Base-by-base conservation (phyloP, 805 yeast species). In the Wickerhamomyces ciferrii region DNA sequence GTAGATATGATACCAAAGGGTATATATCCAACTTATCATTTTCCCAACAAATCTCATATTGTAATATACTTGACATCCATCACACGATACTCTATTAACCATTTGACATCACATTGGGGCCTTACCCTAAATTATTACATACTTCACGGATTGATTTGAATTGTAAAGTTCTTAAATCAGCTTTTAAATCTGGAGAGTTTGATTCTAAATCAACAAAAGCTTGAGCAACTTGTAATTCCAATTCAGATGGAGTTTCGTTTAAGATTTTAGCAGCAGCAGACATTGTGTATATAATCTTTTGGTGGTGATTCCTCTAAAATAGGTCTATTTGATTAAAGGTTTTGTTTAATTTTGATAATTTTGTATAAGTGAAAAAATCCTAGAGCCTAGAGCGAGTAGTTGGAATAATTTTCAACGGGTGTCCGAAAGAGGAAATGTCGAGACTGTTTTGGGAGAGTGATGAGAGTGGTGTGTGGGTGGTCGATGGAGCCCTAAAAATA, bases 221-320 rank as follows among this genome's bases (percentile, higher is more conserved):
- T 81, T 92, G 97, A 69, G 97, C 97, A 72, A 94, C 96, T 81
- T 92, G 96, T 77, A 94, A 87, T 83, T 94, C 99, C 77, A 94
- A 90, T 80, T 94, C 98, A 72, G 94, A 74, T 80, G 99, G 98
- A 70, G 87, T 87, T 72, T 85, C 83, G 71, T 90, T 83, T 76
- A 92, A 84, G 77, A 94, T 83, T 83, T 94, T 94, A 76, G 87
- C 82, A 73, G 91, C 88, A 70, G 97, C 96, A 78, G 98, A 92
- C 98, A 92, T 92, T 60, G 65, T 79, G 43, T 36, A 36, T 36
- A 36, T 32, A 20, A 21, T 19, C 15, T 15, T 31, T 4, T 32
- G 38, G 15, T 35, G 19, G 11, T 32, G 36, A 4, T 27, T 10
- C 13, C 14, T 27, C 7, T 23, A 23, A 10, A 27, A 27, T 8